Percentiles rank a stretch among this genome's conserved stretches.
phyloP scores from a whole-genome alignment of 1,284 basidiomycete genomes.

The Sporisorium sorghi region DNA sequence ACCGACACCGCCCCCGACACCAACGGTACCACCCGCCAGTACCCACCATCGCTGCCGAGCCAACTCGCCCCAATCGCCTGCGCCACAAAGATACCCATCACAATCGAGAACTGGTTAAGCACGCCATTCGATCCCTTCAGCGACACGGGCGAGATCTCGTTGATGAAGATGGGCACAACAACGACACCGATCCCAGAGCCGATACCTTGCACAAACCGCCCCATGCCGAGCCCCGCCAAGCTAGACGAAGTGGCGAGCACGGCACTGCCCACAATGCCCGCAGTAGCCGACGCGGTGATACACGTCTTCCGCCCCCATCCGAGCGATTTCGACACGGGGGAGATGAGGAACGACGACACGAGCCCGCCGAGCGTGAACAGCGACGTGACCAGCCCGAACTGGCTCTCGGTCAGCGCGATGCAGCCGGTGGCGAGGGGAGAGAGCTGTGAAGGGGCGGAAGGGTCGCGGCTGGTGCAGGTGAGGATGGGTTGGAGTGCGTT shows the following conservation, averaged over 20 bases:
- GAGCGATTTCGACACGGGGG: conserved; percentile 30
- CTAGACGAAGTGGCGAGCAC: conserved; percentile 26
- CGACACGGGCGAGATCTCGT: conserved; percentile 80
- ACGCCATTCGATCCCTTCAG: conserved; percentile 82
- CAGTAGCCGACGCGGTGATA: conserved; percentile 36
- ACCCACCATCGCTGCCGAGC: conserved; percentile 21
- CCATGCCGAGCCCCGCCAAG: conserved; percentile 26
- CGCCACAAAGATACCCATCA: conserved; percentile 67
- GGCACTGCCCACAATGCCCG: conserved; percentile 27
- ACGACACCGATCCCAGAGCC: conserved; percentile 86
- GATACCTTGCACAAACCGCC: conserved; percentile 77
- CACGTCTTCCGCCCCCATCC: conserved; percentile 33
- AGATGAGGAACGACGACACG: conserved; percentile 72
- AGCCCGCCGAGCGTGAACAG: conserved; percentile 90
- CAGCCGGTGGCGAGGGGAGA: conserved; percentile 40
- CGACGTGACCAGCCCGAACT: conserved; percentile 83
- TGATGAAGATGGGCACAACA: conserved; percentile 85
- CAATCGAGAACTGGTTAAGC: conserved; percentile 75
- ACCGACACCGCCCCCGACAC: conserved; percentile 62
- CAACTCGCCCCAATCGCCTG: conserved; percentile 70
- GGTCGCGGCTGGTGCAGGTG: conserved; percentile 36
- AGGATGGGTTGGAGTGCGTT: conserved; percentile 61
- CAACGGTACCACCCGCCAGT: conserved; percentile 70
- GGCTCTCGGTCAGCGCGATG: conserved; percentile 45
- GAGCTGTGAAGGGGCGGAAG: conserved; percentile 5